Conservation (phyloP, 2,329 filamentous ascomycete species). For the Xylaria sp. region DNA sequence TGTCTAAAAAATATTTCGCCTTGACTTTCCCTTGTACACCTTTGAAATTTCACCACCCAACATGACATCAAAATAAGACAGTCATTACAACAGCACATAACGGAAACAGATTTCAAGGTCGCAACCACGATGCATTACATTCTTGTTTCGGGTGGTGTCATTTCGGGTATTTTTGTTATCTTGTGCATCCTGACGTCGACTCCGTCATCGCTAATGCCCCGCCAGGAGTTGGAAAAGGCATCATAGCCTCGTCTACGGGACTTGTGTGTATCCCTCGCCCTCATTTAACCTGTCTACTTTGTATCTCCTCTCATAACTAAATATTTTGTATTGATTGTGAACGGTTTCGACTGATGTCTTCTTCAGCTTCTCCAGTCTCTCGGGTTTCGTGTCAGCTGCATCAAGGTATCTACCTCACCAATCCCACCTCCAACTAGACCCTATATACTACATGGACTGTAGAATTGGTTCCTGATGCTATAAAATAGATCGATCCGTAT, state of each 20-base stretch:
- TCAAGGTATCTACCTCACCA: constrained; percentile 60
- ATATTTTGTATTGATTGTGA: background rate
- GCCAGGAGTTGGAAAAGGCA: constrained; percentile 42
- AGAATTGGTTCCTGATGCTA: constrained; percentile 32
- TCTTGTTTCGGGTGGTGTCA: constrained; percentile 79
- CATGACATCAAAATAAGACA: constrained; percentile 17
- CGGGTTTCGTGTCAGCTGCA: constrained; percentile 74
- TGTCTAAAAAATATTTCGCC: constrained; percentile 33
- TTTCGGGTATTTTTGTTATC: constrained; percentile 38
- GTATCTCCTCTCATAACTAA: background rate
- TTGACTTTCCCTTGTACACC: constrained; percentile 19
- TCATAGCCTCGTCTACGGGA: constrained; percentile 43
- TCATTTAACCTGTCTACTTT: too few relatives aligned
- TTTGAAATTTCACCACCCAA: constrained; percentile 36
- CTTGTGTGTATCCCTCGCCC: constrained; percentile 28
- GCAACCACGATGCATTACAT: constrained; percentile 78
- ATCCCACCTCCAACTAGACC: constrained; percentile 61
- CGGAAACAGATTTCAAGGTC: background rate
- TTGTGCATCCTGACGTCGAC: constrained; percentile 16
- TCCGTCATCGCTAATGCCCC: constrained; percentile 35
- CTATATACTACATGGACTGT: background rate
- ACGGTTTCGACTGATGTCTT: constrained; percentile 68
- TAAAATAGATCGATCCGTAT: constrained; percentile 70
- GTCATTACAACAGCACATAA: constrained; percentile 19
- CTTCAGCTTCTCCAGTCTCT: constrained; percentile 80